Percentiles rank a stretch among this genome's conserved stretches.
phyloP scores from a whole-genome alignment of 2,329 filamentous ascomycete species.

The Aureobasidium sp. region DNA sequence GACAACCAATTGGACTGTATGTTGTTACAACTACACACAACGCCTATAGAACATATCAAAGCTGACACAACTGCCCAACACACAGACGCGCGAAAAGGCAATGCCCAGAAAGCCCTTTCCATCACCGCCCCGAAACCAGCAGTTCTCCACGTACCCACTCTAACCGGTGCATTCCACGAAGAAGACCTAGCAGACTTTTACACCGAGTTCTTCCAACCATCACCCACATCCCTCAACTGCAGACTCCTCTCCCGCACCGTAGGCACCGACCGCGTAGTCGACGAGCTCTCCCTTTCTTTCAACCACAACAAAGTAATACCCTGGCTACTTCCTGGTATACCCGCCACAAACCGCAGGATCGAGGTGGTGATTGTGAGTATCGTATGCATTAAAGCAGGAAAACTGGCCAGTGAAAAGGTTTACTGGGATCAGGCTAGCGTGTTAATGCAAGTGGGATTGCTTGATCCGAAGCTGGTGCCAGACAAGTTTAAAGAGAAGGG shows the following conservation, averaged over 20 bases:
- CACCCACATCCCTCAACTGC: constrained; percentile 43
- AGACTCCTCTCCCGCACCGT: constrained; percentile 50
- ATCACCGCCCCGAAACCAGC: constrained; percentile 31
- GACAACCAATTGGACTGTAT: constrained; percentile 26
- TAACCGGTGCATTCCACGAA: constrained; percentile 36
- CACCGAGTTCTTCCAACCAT: constrained; percentile 45
- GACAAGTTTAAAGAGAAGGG: constrained; percentile 35
- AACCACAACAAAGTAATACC: constrained; percentile 47
- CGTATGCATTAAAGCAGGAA: constrained; percentile 45
- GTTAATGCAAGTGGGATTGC: constrained; percentile 48
- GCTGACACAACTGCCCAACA: neutral
- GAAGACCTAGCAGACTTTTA: constrained; percentile 45
- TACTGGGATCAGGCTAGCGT: constrained; percentile 58
- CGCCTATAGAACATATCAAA: neutral
- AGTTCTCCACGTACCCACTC: constrained; percentile 35
- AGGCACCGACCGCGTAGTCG: constrained; percentile 50
- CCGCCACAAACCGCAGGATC: constrained; percentile 47
- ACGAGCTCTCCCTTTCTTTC: constrained; percentile 50
- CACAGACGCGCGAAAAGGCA: constrained; percentile 22
- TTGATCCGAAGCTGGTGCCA: constrained; percentile 48
- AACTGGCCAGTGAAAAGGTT: constrained; percentile 47
- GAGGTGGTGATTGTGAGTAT: constrained; percentile 48
- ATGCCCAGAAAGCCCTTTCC: constrained; percentile 29
- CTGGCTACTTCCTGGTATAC: constrained; percentile 52
- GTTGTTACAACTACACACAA: neutral